Evolutionary conservation across 2,329 filamentous ascomycete species (phyloP).

Genomic region (Colletotrichum tropicicola): DNA sequence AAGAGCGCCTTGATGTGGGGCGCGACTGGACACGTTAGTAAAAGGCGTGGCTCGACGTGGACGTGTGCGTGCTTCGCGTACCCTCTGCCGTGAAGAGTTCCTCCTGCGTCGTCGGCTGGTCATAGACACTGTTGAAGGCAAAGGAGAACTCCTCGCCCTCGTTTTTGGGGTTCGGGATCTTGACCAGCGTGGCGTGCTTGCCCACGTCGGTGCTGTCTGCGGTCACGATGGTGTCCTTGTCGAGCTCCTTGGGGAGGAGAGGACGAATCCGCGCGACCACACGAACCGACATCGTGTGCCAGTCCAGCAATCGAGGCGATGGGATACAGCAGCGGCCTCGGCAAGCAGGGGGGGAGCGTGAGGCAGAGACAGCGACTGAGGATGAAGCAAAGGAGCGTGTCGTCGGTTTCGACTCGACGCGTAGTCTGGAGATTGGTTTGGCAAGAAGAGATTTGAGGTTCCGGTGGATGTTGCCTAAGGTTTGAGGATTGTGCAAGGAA

Average conservation of each 20-base stretch:
- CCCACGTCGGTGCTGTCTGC: conserved; percentile 70
- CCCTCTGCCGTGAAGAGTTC: conserved; percentile 90
- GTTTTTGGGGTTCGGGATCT: conserved; percentile 95
- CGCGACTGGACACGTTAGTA: conserved; percentile 65
- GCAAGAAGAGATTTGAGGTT: conserved; percentile 14
- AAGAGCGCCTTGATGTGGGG: conserved; percentile 93
- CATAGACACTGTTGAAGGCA: conserved; percentile 93
- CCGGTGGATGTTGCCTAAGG: conserved; percentile 6
- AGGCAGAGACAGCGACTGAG: neutral
- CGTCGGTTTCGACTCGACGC: conserved; percentile 3
- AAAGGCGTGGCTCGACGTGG: conserved; percentile 1
- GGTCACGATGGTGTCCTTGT: conserved; percentile 86
- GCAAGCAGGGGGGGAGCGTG: neutral
- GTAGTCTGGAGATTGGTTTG: neutral
- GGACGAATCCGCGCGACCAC: conserved; percentile 93
- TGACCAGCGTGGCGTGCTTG: conserved; percentile 74
- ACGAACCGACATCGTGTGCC: conserved; percentile 69
- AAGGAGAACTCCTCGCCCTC: conserved; percentile 91
- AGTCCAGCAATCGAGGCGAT: conserved; percentile 2
- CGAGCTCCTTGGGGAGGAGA: conserved; percentile 83
- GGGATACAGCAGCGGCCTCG: neutral
- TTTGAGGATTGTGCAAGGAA: conserved; percentile 18
- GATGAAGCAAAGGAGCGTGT: too few relatives aligned
- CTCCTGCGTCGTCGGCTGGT: conserved; percentile 81
- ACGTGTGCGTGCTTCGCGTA: conserved; percentile 49